Evolutionary conservation across 2,329 filamentous ascomycete species (phyloP).

Genomic region (Cryphonectria japonica): DNA sequence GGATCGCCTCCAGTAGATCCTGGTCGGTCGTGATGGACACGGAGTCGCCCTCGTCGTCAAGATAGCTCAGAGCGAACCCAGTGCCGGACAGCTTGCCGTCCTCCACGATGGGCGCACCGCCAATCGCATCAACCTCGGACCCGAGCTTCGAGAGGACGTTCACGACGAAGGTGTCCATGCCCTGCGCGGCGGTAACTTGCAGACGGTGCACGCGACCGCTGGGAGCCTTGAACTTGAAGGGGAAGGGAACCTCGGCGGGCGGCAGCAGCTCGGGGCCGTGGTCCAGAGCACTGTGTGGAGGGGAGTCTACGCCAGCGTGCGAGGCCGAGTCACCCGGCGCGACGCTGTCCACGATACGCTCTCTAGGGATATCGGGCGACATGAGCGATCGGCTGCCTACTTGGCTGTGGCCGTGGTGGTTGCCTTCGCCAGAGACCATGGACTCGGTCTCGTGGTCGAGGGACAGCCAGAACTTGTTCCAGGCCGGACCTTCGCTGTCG

Average conservation of each 20-base stretch:
- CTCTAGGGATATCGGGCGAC: constrained; percentile 76
- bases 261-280: constrained; percentile 60
- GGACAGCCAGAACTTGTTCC: constrained; percentile 99
- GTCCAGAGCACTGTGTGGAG: constrained; percentile 64
- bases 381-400: constrained; percentile 75
- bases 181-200: constrained; percentile 79
- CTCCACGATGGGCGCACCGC: constrained; percentile 76
- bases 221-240: constrained; percentile 99
- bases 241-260: constrained; percentile 77
- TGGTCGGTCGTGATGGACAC: constrained; percentile 96
- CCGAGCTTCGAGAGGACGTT: constrained; percentile 86
- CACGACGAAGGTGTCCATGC: constrained; percentile 76
- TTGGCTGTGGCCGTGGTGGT: constrained; percentile 67
- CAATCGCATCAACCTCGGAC: constrained; percentile 78
- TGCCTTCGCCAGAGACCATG: constrained; percentile 89
- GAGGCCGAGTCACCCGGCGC: constrained; percentile 94
- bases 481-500: constrained; percentile 92
- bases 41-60: constrained; percentile 95
- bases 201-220: constrained; percentile 92
- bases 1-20: constrained; percentile 87
- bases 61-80: constrained; percentile 91
- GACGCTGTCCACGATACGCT: constrained; percentile 78
- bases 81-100: constrained; percentile 76
- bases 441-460: constrained; percentile 95
- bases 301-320: constrained; percentile 82